phyloP scores from a whole-genome alignment of 2,329 filamentous ascomycete genomes.

The Aspergillus brasiliensis region DNA sequence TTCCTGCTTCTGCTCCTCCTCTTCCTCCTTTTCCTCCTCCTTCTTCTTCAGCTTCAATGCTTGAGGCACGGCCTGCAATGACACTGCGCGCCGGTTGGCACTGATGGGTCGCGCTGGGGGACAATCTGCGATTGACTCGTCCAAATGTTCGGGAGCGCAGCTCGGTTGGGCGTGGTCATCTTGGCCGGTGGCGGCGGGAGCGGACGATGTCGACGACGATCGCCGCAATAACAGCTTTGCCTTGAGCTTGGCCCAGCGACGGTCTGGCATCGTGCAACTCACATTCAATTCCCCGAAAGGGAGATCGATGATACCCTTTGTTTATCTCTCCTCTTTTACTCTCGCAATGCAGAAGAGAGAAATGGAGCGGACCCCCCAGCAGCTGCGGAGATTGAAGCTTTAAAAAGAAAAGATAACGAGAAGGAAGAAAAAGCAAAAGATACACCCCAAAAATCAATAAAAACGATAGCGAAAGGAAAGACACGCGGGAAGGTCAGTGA shows the following conservation, averaged over 20 bases:
- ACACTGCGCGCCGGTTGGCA: background rate
- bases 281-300: background rate
- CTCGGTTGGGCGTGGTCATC: background rate
- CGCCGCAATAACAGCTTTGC: slow-evolving; percentile 36
- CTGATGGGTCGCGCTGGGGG: background rate
- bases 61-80: background rate
- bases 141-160: background rate
- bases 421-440: slow-evolving; percentile 1
- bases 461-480: background rate
- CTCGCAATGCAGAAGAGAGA: background rate
- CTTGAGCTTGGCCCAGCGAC: slow-evolving; percentile 39
- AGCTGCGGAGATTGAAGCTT: background rate
- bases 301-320: no score
- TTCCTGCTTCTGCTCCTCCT: no score
- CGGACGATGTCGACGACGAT: slow-evolving; percentile 35
- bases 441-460: background rate
- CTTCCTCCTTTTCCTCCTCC: no score
- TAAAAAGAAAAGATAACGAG: background rate
- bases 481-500: slow-evolving; percentile 8
- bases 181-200: slow-evolving; percentile 11
- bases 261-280: slow-evolving; percentile 33
- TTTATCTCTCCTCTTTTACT: slow-evolving; percentile 2
- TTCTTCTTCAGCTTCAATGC: background rate
- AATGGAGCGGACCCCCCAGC: background rate
- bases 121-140: background rate